These are phyloP conservation scores for Ilyonectria destructans DNA, from an alignment of 2,329 filamentous ascomycete genomes.

Conservation along the genomic window DNA sequence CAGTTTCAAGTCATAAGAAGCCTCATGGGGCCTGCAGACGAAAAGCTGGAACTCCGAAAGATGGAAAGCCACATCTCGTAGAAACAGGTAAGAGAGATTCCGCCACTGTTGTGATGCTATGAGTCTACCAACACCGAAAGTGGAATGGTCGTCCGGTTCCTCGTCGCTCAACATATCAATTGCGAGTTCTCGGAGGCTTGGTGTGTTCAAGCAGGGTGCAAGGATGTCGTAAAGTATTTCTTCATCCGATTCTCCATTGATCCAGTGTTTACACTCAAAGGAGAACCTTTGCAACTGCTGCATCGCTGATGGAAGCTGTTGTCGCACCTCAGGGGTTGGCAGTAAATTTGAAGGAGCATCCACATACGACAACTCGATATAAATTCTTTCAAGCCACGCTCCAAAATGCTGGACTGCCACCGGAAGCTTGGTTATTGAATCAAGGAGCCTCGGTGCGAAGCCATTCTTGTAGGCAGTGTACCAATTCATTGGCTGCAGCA, in stretches of 20 bases:
- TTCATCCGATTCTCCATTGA: conserved; percentile 8
- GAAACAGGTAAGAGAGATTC: conserved; percentile 10
- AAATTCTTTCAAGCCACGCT: conserved; percentile 12
- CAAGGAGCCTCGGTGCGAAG: conserved; percentile 14
- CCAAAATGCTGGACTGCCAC: conserved; percentile 2
- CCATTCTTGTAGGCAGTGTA: conserved; percentile 12
- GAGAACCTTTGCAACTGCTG: conserved; percentile 13
- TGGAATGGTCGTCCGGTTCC: conserved; percentile 3
- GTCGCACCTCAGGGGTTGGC: conserved; percentile 6
- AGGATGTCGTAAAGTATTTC: not conserved
- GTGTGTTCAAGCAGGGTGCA: conserved; percentile 3
- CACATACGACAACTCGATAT: conserved; percentile 13
- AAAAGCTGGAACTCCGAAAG: conserved; percentile 15
- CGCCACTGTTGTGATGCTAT: conserved; percentile 13
- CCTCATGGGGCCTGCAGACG: not conserved
- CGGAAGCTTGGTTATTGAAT: conserved; percentile 11
- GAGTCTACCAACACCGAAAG: conserved; percentile 9
- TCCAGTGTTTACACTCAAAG: conserved; percentile 10
- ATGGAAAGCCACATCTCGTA: conserved; percentile 12
- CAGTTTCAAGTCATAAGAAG: conserved; percentile 1
- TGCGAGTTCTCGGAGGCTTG: not conserved
- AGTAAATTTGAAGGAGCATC: not conserved
- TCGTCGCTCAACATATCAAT: conserved; percentile 4
- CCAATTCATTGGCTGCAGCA: conserved; percentile 9
- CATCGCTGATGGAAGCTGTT: conserved; percentile 18